Evolutionary conservation across 352 stramenopile species (phyloP).

Genomic region (Phytopythium chamaehyphon): DNA sequence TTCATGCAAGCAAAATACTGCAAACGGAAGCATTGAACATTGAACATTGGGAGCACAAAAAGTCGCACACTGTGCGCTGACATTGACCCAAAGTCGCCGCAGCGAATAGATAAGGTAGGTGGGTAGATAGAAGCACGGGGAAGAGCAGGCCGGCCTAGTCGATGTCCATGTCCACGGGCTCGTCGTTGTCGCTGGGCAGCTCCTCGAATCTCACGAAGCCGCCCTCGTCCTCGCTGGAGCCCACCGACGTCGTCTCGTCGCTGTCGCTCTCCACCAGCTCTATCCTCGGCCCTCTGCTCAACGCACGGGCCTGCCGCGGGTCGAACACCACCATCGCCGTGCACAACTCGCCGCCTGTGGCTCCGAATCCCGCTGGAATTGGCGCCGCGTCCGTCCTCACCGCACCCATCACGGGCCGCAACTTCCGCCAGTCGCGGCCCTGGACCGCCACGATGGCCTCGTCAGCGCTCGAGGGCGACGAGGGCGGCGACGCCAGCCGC

Average conservation of each 20-base stretch:
- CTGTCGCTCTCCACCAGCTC: constrained; percentile 55
- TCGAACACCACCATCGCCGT: constrained; percentile 62
- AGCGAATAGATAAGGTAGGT: constrained; percentile 6
- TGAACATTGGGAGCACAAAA: too few relatives aligned
- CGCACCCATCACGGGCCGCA: neutral
- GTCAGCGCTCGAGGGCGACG: constrained; percentile 7
- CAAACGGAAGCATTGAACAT: too few relatives aligned
- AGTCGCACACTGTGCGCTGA: too few relatives aligned
- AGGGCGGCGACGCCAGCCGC: constrained; percentile 49
- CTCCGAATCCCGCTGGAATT: constrained; percentile 1
- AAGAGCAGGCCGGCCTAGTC: constrained; percentile 31
- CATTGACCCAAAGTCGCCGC: neutral
- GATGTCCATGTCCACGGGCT: constrained; percentile 55
- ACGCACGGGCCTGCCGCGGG: constrained; percentile 23
- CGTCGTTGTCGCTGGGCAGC: constrained; percentile 54
- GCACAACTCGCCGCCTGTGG: constrained; percentile 23
- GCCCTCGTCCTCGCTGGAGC: constrained; percentile 19
- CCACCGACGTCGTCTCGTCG: constrained; percentile 12
- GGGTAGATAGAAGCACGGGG: constrained; percentile 1
- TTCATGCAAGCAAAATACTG: too few relatives aligned
- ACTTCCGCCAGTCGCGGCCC: neutral
- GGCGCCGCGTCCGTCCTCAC: neutral
- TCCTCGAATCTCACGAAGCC: constrained; percentile 68
- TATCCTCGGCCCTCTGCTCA: constrained; percentile 24
- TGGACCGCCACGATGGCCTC: constrained; percentile 1